Conservation (phyloP, 768 basidiomycete species). For the Leccinum boreale region DNA sequence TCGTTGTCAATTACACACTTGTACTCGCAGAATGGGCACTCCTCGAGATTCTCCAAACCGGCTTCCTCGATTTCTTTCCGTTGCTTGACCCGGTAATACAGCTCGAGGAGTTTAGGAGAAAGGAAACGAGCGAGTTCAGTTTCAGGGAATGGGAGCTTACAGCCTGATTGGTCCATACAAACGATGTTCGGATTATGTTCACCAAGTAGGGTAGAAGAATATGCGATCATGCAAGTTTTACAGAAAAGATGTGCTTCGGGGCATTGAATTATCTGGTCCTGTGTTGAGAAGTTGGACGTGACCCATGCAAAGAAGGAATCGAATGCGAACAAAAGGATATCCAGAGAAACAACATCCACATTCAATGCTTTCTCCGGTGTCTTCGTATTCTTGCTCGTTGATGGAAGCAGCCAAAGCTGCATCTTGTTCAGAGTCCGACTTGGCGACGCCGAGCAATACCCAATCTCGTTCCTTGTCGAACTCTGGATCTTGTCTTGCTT, state of each 20-base stretch:
- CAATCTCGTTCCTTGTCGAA: conserved; percentile 46
- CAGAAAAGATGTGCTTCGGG: conserved; percentile 90
- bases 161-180: conserved; percentile 84
- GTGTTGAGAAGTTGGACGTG: conserved; percentile 4
- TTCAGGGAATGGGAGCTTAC: conserved; percentile 62
- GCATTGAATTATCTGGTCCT: conserved; percentile 88
- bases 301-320: background rate
- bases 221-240: conserved; percentile 60
- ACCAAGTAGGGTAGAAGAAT: conserved; percentile 66
- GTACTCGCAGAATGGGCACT: conserved; percentile 90
- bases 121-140: conserved; percentile 70
- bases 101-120: conserved; percentile 56
- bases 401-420: conserved; percentile 31
- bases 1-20: conserved; percentile 72
- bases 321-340: conserved; percentile 61
- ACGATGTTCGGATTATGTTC: conserved; percentile 56
- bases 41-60: conserved; percentile 74
- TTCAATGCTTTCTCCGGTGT: conserved; percentile 63
- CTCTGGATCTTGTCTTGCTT: conserved; percentile 40
- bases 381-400: conserved; percentile 43
- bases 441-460: conserved; percentile 38
- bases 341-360: conserved; percentile 84
- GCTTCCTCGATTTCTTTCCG: conserved; percentile 79
- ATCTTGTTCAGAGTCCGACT: conserved; percentile 25
- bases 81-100: conserved; percentile 75